Evolutionary conservation across 345 rosid genomes (phyloP).

Genomic region (Sisymbrium irio): DNA sequence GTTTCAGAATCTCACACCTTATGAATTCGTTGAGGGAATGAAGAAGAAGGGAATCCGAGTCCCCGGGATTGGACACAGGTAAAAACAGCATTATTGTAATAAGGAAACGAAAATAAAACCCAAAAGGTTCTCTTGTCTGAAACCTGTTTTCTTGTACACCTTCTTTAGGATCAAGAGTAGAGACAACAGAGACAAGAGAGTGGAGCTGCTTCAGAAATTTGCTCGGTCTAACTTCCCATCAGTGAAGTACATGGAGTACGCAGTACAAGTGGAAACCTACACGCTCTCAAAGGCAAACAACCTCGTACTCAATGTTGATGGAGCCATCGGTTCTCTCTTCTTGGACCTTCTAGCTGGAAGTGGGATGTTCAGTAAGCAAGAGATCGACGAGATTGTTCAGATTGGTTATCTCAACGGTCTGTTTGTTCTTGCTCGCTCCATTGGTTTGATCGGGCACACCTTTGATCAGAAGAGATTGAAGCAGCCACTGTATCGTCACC

Average conservation of each 20-base stretch:
- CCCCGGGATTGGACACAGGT: conserved; percentile 99
- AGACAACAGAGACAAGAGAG: conserved; percentile 97
- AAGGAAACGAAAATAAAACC: background rate
- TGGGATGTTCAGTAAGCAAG: conserved; percentile 89
- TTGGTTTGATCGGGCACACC: conserved; percentile 89
- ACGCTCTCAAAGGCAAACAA: conserved; percentile 85
- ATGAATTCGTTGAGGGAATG: conserved; percentile 93
- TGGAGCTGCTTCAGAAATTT: conserved; percentile 80
- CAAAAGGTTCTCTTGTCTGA: background rate
- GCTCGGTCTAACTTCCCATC: conserved; percentile 94
- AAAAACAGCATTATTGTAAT: background rate
- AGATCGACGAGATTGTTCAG: conserved; percentile 89
- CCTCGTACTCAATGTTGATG: conserved; percentile 84
- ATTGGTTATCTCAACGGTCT: conserved; percentile 90
- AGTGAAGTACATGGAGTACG: conserved; percentile 94
- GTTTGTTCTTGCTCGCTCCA: conserved; percentile 87
- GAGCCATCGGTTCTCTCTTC: conserved; percentile 93
- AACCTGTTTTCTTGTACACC: background rate
- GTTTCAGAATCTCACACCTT: conserved; percentile 78
- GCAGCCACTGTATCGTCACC: conserved; percentile 95
- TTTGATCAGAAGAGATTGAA: conserved; percentile 98
- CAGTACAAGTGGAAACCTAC: conserved; percentile 82
- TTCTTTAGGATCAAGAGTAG: conserved; percentile 84
- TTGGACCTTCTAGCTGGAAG: conserved; percentile 94
- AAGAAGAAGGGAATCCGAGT: conserved; percentile 99